phyloP scores from a whole-genome alignment of 257 asterid species.

The Solanum ossicruentum region DNA sequence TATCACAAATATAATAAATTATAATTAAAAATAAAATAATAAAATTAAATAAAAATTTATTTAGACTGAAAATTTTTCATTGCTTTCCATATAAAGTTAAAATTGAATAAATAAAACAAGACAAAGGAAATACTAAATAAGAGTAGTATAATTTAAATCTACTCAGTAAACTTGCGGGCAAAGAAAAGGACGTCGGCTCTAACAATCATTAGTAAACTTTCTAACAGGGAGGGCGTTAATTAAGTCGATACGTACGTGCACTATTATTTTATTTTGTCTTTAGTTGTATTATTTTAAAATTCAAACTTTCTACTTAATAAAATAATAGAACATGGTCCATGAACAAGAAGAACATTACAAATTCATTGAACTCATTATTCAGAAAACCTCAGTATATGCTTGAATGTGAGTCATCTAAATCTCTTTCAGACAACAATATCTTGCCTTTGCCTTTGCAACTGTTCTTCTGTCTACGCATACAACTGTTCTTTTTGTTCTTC shows the following conservation, averaged over 20 bases:
- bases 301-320: background rate
- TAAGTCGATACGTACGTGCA: background rate
- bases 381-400: background rate
- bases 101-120: too few species aligned
- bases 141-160: background rate
- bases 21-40: too few species aligned
- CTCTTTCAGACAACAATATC: background rate
- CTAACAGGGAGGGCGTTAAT: background rate
- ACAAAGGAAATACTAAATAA: background rate
- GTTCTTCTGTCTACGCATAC: background rate
- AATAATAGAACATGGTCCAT: background rate
- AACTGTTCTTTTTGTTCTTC: background rate
- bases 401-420: background rate
- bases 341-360: background rate
- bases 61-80: too few species aligned
- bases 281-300: background rate
- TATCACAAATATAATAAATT: too few species aligned
- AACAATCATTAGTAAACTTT: background rate
- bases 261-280: background rate
- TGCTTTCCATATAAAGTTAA: background rate
- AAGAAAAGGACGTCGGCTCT: background rate
- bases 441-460: background rate
- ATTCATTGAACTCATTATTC: background rate
- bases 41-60: too few species aligned
- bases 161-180: background rate